Conservation (phyloP, 1,284 basidiomycete species). For the Prillingera fragicola region DNA sequence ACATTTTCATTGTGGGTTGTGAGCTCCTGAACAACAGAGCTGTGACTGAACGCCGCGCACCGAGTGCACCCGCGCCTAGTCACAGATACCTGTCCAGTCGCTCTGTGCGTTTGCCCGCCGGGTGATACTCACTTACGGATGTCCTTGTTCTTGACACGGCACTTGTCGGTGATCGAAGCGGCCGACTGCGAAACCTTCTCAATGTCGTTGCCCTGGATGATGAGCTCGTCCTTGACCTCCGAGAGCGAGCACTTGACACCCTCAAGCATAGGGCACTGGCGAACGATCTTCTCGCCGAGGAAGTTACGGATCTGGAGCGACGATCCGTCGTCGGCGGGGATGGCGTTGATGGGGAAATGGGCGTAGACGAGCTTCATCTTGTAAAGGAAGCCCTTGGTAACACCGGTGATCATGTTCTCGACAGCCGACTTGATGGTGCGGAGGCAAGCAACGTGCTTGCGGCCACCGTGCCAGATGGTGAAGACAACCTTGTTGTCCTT, state of each 20-base stretch:
- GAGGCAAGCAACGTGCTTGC: constrained; percentile 98
- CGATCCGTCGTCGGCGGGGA: constrained; percentile 75
- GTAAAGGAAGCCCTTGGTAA: constrained; percentile 98
- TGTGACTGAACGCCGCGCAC: too few species aligned
- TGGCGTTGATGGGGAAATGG: constrained; percentile 99
- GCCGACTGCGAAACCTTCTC: constrained; percentile 95
- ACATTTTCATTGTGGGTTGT: too few species aligned
- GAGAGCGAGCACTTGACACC: constrained; percentile 86
- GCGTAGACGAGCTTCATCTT: constrained; percentile 99
- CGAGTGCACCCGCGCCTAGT: too few species aligned
- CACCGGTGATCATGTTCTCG: constrained; percentile 95
- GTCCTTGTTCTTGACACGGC: constrained; percentile 95
- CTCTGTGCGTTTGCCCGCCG: neutral
- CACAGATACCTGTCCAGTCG: constrained; percentile 54
- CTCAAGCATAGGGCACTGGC: constrained; percentile 85
- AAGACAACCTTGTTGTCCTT: constrained; percentile 71
- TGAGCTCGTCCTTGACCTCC: constrained; percentile 92
- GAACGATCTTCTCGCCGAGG: constrained; percentile 69
- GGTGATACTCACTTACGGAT: constrained; percentile 76
- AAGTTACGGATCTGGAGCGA: constrained; percentile 97
- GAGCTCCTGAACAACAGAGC: too few species aligned
- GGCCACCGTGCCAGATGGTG: constrained; percentile 94
- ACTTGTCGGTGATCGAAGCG: constrained; percentile 89
- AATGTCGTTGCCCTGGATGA: constrained; percentile 88
- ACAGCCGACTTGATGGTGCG: constrained; percentile 93